These are phyloP conservation scores for Vanrija pseudolonga DNA, from an alignment of 1,284 basidiomycete species.

Conservation along the genomic window DNA sequence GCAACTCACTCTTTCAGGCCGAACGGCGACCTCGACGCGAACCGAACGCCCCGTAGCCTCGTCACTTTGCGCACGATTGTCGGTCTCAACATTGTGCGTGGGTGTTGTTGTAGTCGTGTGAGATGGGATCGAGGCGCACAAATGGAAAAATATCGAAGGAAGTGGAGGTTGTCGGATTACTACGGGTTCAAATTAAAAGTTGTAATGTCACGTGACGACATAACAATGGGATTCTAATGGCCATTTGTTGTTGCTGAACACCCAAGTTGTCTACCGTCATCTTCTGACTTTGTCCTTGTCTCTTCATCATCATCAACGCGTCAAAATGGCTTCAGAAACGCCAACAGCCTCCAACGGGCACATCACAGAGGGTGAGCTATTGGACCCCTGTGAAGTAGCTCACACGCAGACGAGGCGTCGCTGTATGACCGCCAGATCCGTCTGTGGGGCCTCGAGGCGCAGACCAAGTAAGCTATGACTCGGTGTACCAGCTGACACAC, in stretches of 20 bases:
- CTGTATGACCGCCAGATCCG: conserved; percentile 97
- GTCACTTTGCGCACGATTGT: conserved; percentile 15
- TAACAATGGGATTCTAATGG: not conserved
- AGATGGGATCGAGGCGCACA: not conserved
- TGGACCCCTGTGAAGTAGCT: not conserved
- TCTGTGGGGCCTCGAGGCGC: conserved; percentile 95
- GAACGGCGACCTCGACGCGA: no score
- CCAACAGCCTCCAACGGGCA: conserved; percentile 15
- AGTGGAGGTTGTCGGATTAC: conserved; percentile 7
- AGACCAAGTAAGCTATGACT: conserved; percentile 67
- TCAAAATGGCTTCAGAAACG: not conserved
- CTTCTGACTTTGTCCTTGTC: not conserved
- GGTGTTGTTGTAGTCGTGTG: not conserved
- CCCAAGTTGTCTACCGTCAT: not conserved
- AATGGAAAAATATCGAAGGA: conserved; percentile 4
- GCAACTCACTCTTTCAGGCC: no score
- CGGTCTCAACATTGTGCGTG: conserved; percentile 17
- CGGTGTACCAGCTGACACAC: conserved; percentile 1
- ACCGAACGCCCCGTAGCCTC: no score
- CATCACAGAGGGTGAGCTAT: conserved; percentile 40
- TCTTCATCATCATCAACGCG: not conserved
- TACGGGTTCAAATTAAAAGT: not conserved
- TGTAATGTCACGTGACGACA: not conserved
- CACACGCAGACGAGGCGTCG: conserved; percentile 66
- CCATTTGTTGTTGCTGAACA: not conserved